Percentiles rank a stretch among this genome's conserved stretches.
Conservation (phyloP, 768 basidiomycete species). For the Boletus rufocinnamomeus region DNA sequence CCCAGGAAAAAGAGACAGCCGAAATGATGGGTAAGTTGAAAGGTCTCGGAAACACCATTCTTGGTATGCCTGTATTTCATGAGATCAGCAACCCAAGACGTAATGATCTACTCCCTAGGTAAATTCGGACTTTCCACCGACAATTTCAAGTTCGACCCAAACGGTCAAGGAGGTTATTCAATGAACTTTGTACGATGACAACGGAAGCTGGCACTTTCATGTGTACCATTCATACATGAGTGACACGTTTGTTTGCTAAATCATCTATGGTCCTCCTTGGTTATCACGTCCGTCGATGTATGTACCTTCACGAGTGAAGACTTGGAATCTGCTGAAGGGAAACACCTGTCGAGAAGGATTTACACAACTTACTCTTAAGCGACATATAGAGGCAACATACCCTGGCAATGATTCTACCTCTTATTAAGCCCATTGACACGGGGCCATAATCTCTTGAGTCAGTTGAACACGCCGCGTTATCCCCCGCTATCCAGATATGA, state of each 20-base stretch:
- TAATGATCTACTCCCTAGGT: slow-evolving; percentile 44
- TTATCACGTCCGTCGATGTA: slow-evolving; percentile 22
- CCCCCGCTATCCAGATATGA: slow-evolving; percentile 89
- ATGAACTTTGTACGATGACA: slow-evolving; percentile 74
- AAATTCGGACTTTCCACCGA: slow-evolving; percentile 94
- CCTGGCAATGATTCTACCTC: slow-evolving; percentile 64
- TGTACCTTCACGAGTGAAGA: slow-evolving; percentile 25
- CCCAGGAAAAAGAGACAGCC: slow-evolving; percentile 82
- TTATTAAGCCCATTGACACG: slow-evolving; percentile 77
- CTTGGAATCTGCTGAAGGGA: slow-evolving; percentile 31
- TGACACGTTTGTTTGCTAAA: background rate
- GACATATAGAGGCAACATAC: slow-evolving; percentile 40
- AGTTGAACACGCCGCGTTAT: slow-evolving; percentile 79
- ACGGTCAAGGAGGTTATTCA: slow-evolving; percentile 93
- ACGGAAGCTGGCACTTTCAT: background rate
- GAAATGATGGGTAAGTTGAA: slow-evolving; percentile 96
- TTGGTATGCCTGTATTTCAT: slow-evolving; percentile 53
- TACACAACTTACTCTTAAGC: background rate
- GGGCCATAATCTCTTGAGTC: slow-evolving; percentile 96
- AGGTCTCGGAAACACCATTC: slow-evolving; percentile 83
- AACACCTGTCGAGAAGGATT: slow-evolving; percentile 29
- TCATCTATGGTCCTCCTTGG: background rate
- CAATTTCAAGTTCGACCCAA: slow-evolving; percentile 95
- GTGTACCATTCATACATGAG: background rate
- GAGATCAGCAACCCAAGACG: background rate